Conservation (phyloP, 805 yeast genomes). For the Blastobotrys attinorum region DNA sequence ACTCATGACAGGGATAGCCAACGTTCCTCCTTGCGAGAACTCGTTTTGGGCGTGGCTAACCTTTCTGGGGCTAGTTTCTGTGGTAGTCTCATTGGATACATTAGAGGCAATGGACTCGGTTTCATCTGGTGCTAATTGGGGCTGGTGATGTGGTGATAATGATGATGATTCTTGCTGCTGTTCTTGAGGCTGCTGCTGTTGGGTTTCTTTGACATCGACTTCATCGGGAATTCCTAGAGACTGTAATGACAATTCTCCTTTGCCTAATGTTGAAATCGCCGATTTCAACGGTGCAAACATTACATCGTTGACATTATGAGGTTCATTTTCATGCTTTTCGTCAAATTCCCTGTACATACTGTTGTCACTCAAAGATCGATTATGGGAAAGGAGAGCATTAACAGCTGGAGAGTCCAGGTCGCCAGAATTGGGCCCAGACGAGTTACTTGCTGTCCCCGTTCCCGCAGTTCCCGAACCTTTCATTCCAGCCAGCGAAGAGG, state of each 20-base stretch:
- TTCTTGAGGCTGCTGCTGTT: background rate
- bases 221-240: constrained; percentile 15
- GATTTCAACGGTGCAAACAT: constrained; percentile 18
- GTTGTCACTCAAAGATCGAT: background rate
- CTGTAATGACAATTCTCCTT: constrained; percentile 27
- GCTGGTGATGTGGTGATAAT: no score
- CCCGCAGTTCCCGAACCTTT: constrained; percentile 7
- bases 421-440: constrained; percentile 1
- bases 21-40: constrained; percentile 2
- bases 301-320: constrained; percentile 10
- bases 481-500: constrained; percentile 21
- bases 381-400: background rate
- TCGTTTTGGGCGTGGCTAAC: background rate
- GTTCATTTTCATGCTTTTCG: constrained; percentile 1
- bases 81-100: no score
- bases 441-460: background rate
- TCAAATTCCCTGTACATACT: background rate
- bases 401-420: constrained; percentile 1
- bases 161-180: background rate
- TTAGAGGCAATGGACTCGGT: background rate
- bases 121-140: no score
- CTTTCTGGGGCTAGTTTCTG: background rate
- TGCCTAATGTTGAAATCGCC: constrained; percentile 25
- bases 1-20: constrained; percentile 3
- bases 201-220: background rate